These are phyloP conservation scores for Inonotus hispidus DNA, from an alignment of 1,284 basidiomycete species.

Conservation along the genomic window DNA sequence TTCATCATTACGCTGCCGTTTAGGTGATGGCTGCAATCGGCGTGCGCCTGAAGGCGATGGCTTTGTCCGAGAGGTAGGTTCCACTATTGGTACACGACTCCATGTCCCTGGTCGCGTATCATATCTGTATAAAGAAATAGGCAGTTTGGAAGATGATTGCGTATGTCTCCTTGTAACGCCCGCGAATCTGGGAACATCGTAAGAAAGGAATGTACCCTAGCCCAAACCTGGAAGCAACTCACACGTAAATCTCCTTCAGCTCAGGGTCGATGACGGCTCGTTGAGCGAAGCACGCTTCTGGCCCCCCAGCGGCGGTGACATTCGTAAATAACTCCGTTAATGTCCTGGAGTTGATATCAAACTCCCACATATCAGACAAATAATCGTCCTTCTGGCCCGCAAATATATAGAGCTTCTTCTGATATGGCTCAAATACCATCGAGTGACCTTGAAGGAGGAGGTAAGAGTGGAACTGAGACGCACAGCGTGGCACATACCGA, in stretches of 20 bases:
- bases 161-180: background rate
- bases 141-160: constrained; percentile 32
- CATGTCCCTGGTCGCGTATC: constrained; percentile 53
- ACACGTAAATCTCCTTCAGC: constrained; percentile 69
- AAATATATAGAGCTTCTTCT: constrained; percentile 60
- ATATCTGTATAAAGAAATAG: constrained; percentile 64
- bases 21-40: background rate
- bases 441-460: constrained; percentile 50
- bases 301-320: constrained; percentile 52
- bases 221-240: constrained; percentile 31
- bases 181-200: background rate
- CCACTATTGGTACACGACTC: constrained; percentile 40
- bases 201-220: background rate
- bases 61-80: background rate
- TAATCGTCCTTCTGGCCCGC: constrained; percentile 65
- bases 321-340: constrained; percentile 60
- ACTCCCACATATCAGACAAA: constrained; percentile 70
- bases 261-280: constrained; percentile 60
- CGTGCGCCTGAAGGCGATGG: background rate
- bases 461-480: background rate
- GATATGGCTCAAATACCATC: constrained; percentile 63
- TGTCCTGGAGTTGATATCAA: constrained; percentile 52
- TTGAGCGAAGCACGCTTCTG: constrained; percentile 65
- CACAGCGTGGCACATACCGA: constrained; percentile 37
- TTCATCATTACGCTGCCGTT: constrained; percentile 13